Conservation (phyloP, 805 yeast genomes). For the Pichia cabralensis region DNA sequence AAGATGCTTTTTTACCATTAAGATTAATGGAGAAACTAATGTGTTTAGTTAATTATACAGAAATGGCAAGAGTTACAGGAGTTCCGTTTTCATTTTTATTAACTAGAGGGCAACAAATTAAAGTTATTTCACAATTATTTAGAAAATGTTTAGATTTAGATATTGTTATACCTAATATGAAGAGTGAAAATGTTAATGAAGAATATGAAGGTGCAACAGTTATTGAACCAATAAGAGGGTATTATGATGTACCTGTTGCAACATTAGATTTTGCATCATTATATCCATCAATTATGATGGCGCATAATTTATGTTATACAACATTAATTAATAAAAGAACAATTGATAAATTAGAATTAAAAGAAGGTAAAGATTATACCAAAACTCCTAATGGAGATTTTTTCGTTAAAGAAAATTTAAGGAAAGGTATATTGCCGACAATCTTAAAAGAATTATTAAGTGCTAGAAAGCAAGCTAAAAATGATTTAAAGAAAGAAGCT, state of each 20-base stretch:
- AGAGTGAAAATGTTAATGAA: conserved; percentile 69
- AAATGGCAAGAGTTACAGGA: conserved; percentile 99
- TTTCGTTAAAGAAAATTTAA: conserved; percentile 58
- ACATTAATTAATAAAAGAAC: conserved; percentile 67
- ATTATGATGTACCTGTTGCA: conserved; percentile 94
- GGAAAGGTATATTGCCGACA: conserved; percentile 87
- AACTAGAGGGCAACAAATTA: conserved; percentile 94
- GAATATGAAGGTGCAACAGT: conserved; percentile 99
- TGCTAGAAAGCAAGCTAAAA: conserved; percentile 91
- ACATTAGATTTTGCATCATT: conserved; percentile 95
- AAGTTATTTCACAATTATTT: conserved; percentile 90
- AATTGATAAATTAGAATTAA: conserved; percentile 51
- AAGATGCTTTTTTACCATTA: conserved; percentile 89
- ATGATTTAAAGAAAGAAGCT: conserved; percentile 80
- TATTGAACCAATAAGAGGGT: conserved; percentile 92
- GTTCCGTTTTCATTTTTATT: conserved; percentile 89
- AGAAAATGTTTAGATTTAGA: conserved; percentile 84
- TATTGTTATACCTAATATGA: conserved; percentile 85
- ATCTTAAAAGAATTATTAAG: conserved; percentile 78
- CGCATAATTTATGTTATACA: conserved; percentile 93
- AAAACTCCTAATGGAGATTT: conserved; percentile 87
- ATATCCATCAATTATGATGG: conserved; percentile 99
- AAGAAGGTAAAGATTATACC: conserved; percentile 69
- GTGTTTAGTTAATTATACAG: conserved; percentile 95
- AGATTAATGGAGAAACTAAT: conserved; percentile 83